Evolutionary conservation across 345 rosid species (phyloP).

Genomic region (Arabidopsis suecica): DNA sequence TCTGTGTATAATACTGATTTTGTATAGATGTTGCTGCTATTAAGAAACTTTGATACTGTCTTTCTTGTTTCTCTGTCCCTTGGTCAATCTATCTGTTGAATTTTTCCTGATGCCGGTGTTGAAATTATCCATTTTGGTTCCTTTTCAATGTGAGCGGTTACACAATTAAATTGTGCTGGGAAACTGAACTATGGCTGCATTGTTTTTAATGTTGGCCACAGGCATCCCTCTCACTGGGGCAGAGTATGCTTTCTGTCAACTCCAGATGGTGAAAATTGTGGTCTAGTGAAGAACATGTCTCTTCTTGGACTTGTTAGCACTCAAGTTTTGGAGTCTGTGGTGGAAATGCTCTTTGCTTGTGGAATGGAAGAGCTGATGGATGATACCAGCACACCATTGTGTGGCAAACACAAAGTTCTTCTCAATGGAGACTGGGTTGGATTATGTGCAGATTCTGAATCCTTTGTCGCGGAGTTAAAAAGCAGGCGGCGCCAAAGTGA

Average conservation of each 20-base stretch:
- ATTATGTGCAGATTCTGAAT: slow-evolving; percentile 60
- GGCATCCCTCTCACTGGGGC: slow-evolving; percentile 99
- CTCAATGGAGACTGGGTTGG: slow-evolving; percentile 96
- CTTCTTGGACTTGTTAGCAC: slow-evolving; percentile 82
- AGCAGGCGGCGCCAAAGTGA: slow-evolving; percentile 62
- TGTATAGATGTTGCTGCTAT: slow-evolving; percentile 23
- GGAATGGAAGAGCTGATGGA: slow-evolving; percentile 75
- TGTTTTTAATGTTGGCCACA: slow-evolving; percentile 33
- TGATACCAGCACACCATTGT: slow-evolving; percentile 57
- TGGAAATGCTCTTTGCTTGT: slow-evolving; percentile 47
- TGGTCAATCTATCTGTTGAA: slow-evolving; percentile 2
- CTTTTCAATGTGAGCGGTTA: slow-evolving; percentile 9
- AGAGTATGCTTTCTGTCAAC: slow-evolving; percentile 92
- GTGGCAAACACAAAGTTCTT: slow-evolving; percentile 64
- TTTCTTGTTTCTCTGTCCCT: slow-evolving; percentile 22
- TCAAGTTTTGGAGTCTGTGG: slow-evolving; percentile 53
- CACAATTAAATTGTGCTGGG: not conserved
- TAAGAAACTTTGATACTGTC: not conserved
- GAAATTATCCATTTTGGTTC: not conserved
- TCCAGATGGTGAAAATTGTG: slow-evolving; percentile 98
- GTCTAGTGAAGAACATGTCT: slow-evolving; percentile 90
- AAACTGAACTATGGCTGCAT: slow-evolving; percentile 9
- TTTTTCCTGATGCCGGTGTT: slow-evolving; percentile 1
- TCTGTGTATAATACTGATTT: not conserved
- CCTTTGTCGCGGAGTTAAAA: slow-evolving; percentile 64